Conservation (phyloP, 2,329 filamentous ascomycete genomes). For the Aspergillus transmontanensis region DNA sequence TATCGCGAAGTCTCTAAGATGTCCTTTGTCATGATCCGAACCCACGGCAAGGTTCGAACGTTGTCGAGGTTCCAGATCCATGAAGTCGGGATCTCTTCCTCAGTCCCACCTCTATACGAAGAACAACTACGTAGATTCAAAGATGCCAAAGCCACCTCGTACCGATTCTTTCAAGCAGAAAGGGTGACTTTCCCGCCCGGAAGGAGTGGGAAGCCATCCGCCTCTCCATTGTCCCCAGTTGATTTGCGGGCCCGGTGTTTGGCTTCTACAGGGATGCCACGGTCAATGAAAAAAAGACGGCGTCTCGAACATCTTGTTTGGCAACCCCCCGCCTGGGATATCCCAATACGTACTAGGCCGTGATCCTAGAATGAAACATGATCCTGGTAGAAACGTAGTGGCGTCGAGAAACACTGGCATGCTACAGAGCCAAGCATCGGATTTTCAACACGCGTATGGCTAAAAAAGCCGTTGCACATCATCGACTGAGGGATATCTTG, state of each 20-base stretch:
- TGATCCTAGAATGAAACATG: neutral
- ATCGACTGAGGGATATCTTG: neutral
- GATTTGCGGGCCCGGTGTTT: neutral
- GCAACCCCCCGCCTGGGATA: neutral
- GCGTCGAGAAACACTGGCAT: neutral
- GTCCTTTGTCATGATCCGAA: neutral
- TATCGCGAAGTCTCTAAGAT: neutral
- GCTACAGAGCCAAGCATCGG: neutral
- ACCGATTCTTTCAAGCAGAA: neutral
- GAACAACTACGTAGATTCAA: neutral
- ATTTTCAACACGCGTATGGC: neutral
- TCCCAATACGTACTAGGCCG: neutral
- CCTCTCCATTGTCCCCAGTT: neutral
- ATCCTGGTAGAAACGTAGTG: neutral
- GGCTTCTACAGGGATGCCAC: neutral
- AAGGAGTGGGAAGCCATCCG: neutral
- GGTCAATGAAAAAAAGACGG: neutral
- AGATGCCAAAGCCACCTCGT: neutral
- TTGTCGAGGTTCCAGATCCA: neutral
- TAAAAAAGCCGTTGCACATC: conserved; percentile 1
- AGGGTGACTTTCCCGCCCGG: neutral
- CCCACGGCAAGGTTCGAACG: neutral
- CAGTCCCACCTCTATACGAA: neutral
- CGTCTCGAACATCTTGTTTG: neutral
- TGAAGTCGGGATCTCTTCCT: neutral